A percentile compares a stretch with the other conserved stretches of the same genome.
Conservation (phyloP, 352 stramenopile genomes). For the Pythium aquatile region DNA sequence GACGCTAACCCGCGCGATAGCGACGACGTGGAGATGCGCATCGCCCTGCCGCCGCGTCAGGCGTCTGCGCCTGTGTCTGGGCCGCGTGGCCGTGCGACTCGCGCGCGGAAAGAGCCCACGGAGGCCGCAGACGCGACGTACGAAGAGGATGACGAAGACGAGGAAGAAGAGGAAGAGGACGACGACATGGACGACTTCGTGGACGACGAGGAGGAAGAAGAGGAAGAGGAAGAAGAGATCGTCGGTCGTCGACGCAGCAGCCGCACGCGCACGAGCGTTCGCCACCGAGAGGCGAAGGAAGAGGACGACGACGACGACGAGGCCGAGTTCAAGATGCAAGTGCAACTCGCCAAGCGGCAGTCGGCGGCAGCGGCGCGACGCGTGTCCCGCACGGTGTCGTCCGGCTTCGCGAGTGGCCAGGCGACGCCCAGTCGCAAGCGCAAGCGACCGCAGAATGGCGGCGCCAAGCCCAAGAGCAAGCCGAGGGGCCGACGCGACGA, state of each 20-base stretch:
- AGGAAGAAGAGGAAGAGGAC: slow-evolving; percentile 40
- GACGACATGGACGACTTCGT: slow-evolving; percentile 26
- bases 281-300: slow-evolving; percentile 8
- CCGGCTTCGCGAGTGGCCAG: not conserved
- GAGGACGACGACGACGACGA: slow-evolving; percentile 35
- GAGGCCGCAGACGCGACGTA: slow-evolving; percentile 13
- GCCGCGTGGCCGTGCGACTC: not conserved
- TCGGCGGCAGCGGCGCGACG: slow-evolving; percentile 1
- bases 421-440: slow-evolving; percentile 19
- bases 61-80: not conserved
- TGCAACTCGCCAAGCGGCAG: slow-evolving; percentile 10
- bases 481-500: slow-evolving; percentile 8
- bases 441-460: slow-evolving; percentile 20
- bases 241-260: slow-evolving; percentile 38
- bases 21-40: slow-evolving; percentile 21
- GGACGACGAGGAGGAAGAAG: slow-evolving; percentile 13
- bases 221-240: slow-evolving; percentile 20
- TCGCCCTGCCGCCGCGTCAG: not conserved
- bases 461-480: slow-evolving; percentile 12
- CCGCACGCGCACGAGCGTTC: slow-evolving; percentile 17
- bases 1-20: slow-evolving; percentile 1
- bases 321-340: slow-evolving; percentile 28
- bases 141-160: slow-evolving; percentile 37
- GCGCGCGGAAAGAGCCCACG: slow-evolving; percentile 10
- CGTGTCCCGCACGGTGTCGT: not conserved